phyloP scores from a whole-genome alignment of 257 asterid genomes.

The Ilex aquifolium region DNA sequence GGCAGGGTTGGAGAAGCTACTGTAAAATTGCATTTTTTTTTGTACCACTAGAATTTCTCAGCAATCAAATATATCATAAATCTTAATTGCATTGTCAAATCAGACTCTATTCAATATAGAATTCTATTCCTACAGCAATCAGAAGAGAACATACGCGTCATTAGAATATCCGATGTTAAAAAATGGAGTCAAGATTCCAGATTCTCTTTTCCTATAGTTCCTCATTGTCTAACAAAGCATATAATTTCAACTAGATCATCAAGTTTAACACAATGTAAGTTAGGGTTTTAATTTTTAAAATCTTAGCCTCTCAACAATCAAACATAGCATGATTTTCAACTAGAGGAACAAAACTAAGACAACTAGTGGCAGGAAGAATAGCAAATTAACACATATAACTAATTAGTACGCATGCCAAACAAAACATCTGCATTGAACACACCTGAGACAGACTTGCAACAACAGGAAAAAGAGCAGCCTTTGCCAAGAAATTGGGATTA shows the following conservation, averaged over 20 bases:
- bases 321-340: not conserved
- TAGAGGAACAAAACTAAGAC: not conserved
- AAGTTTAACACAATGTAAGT: too few species aligned
- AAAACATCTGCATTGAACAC: constrained; percentile 18
- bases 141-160: too few species aligned
- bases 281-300: too few species aligned
- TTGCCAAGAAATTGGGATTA: constrained; percentile 76
- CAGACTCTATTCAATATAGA: not conserved
- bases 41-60: not conserved
- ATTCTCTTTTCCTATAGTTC: too few species aligned
- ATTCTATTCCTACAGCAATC: too few species aligned
- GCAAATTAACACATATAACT: not conserved
- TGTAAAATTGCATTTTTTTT: not conserved
- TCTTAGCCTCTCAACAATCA: not conserved
- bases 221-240: too few species aligned
- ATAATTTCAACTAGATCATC: too few species aligned
- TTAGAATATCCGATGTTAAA: too few species aligned
- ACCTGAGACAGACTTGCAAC: constrained; percentile 92
- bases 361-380: not conserved
- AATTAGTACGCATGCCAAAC: not conserved
- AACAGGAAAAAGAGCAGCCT: constrained; percentile 79
- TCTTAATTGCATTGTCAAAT: not conserved
- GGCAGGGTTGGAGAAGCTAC: not conserved
- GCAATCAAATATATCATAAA: not conserved
- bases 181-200: too few species aligned